Evolutionary conservation across 768 basidiomycete species (phyloP).

Genomic region (Rhodotorula diobovata): DNA sequence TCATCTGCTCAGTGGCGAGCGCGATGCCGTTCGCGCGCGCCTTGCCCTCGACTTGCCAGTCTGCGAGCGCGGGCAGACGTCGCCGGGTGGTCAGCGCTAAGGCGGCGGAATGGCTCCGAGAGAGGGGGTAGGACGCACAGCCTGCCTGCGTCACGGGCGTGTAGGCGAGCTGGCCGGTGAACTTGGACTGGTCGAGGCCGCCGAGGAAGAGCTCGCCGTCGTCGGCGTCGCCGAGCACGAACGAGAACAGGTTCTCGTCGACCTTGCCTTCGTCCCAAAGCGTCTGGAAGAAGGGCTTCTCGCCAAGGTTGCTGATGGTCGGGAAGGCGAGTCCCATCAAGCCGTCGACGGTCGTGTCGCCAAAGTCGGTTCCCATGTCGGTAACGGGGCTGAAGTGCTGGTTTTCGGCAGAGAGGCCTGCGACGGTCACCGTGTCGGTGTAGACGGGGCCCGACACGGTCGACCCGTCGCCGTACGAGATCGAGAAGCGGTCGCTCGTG

Average conservation of each 20-base stretch:
- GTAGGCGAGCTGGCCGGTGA: conserved; percentile 43
- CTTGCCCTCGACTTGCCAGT: conserved; percentile 47
- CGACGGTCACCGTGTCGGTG: conserved; percentile 51
- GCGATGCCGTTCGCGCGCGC: conserved; percentile 41
- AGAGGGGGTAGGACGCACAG: conserved; percentile 31
- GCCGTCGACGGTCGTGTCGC: conserved; percentile 33
- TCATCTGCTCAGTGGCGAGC: conserved; percentile 37
- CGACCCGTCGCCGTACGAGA: conserved; percentile 56
- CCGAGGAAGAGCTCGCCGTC: conserved; percentile 47
- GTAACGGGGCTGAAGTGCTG: conserved; percentile 54
- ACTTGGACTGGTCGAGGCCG: conserved; percentile 45
- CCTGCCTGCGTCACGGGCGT: conserved; percentile 45
- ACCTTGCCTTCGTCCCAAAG: conserved; percentile 30
- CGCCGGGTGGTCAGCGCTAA: too few species aligned
- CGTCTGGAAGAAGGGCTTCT: conserved; percentile 39
- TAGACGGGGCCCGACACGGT: conserved; percentile 53
- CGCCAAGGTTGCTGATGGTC: conserved; percentile 55
- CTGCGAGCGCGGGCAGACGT: background rate
- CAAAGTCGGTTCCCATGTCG: conserved; percentile 19
- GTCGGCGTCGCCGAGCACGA: conserved; percentile 31
- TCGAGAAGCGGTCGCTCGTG: conserved; percentile 45
- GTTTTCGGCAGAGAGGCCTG: conserved; percentile 6
- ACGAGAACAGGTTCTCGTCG: conserved; percentile 33
- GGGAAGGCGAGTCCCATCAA: conserved; percentile 39
- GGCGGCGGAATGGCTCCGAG: conserved; percentile 31